Conservation (phyloP, 306 rosid genomes). For the Lithocarpus polystachyus region DNA sequence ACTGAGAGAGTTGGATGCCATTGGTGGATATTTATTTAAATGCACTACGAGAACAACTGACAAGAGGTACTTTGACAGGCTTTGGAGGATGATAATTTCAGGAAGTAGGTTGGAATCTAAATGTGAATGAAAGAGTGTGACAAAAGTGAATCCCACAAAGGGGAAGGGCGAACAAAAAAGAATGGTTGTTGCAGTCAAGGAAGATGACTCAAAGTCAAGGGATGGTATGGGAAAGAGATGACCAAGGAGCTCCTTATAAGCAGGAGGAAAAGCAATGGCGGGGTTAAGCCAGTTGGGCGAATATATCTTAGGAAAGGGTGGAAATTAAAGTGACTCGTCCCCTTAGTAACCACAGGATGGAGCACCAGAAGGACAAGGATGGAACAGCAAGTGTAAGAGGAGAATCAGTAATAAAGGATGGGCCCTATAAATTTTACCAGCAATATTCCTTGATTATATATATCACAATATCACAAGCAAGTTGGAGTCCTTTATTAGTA, state of each 20-base stretch:
- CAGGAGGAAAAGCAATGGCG: constrained; percentile 44
- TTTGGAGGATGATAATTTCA: not conserved
- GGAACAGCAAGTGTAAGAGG: constrained; percentile 33
- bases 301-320: constrained; percentile 54
- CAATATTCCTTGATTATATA: constrained; percentile 29
- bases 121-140: not conserved
- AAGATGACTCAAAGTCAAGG: constrained; percentile 30
- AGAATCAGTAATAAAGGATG: constrained; percentile 43
- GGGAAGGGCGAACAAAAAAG: constrained; percentile 1
- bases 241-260: constrained; percentile 43
- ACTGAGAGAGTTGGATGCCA: constrained; percentile 48
- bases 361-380: constrained; percentile 19
- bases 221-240: constrained; percentile 31
- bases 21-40: constrained; percentile 7
- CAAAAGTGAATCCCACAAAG: not conserved
- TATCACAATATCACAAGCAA: constrained; percentile 7
- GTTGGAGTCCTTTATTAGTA: constrained; percentile 22
- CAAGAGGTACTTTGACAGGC: not conserved
- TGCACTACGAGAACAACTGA: not conserved
- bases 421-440: constrained; percentile 22
- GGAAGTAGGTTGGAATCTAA: not conserved
- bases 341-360: constrained; percentile 37
- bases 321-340: constrained; percentile 41
- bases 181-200: constrained; percentile 15
- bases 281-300: constrained; percentile 38